phyloP scores from a whole-genome alignment of 176 grass and related monocot genomes.

The Puccinellia tenuiflora region DNA sequence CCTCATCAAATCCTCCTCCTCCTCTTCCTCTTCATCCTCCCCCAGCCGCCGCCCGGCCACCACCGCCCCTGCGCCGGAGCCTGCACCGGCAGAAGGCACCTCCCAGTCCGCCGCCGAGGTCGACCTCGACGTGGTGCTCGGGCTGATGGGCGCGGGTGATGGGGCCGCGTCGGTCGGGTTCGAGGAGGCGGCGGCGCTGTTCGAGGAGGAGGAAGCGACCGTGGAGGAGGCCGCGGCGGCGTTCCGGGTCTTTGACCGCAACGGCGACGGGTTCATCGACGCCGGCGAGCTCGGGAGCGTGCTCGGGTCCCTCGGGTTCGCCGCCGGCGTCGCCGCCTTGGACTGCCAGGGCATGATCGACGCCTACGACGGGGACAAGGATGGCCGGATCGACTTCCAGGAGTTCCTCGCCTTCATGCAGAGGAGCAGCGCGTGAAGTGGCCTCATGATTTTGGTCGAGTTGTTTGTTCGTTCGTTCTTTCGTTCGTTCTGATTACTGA shows the following conservation, averaged over 20 bases:
- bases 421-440: slow-evolving; percentile 30
- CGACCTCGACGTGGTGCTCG: slow-evolving; percentile 40
- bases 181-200: slow-evolving; percentile 54
- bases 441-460: not conserved
- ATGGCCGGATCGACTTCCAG: slow-evolving; percentile 67
- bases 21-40: not conserved
- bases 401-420: slow-evolving; percentile 73
- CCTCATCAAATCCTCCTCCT: slow-evolving; percentile 6
- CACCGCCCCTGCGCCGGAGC: not conserved
- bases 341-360: slow-evolving; percentile 72
- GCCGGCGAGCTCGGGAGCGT: slow-evolving; percentile 58
- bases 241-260: slow-evolving; percentile 70
- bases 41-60: not conserved
- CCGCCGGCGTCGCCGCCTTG: not conserved
- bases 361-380: slow-evolving; percentile 55
- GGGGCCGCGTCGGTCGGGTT: slow-evolving; percentile 21
- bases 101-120: not conserved
- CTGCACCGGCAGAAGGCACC: not conserved
- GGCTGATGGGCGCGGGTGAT: slow-evolving; percentile 23
- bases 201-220: slow-evolving; percentile 68
- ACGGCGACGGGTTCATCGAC: slow-evolving; percentile 67
- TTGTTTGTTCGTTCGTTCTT: slow-evolving; percentile 18
- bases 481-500: not conserved
- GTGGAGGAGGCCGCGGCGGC: slow-evolving; percentile 53
- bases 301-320: slow-evolving; percentile 61